These are phyloP conservation scores for Nicotiana noctiflora DNA, from an alignment of 257 asterid species.

Conservation along the genomic window DNA sequence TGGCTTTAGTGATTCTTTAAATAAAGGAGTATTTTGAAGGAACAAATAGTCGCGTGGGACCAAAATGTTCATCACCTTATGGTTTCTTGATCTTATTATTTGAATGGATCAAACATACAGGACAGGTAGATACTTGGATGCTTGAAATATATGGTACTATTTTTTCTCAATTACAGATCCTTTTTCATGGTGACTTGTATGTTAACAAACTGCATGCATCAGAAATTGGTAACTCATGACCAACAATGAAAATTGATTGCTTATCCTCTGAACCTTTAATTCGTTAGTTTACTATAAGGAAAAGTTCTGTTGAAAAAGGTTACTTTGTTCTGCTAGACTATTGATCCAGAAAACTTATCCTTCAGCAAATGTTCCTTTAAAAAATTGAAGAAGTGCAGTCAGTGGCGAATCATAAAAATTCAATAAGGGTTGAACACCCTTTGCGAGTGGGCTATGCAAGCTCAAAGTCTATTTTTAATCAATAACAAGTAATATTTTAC, in stretches of 20 bases:
- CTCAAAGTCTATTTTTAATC: too few relatives aligned
- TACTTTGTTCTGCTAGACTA: background rate
- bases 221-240: background rate
- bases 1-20: background rate
- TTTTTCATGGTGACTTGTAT: background rate
- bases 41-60: background rate
- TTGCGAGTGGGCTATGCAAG: too few relatives aligned
- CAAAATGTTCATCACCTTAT: background rate
- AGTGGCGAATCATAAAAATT: too few relatives aligned
- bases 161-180: background rate
- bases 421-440: too few relatives aligned
- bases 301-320: background rate
- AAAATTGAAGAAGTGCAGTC: background rate
- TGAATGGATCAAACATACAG: background rate
- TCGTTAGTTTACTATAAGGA: too few relatives aligned
- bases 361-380: background rate
- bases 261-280: too few relatives aligned
- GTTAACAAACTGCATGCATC: background rate
- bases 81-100: background rate
- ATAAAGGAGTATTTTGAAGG: background rate
- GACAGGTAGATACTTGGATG: background rate
- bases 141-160: background rate
- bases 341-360: background rate
- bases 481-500: too few relatives aligned
- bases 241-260: too few relatives aligned